Conservation (phyloP, 176 grass and related monocot genomes). For the Canna indica region DNA sequence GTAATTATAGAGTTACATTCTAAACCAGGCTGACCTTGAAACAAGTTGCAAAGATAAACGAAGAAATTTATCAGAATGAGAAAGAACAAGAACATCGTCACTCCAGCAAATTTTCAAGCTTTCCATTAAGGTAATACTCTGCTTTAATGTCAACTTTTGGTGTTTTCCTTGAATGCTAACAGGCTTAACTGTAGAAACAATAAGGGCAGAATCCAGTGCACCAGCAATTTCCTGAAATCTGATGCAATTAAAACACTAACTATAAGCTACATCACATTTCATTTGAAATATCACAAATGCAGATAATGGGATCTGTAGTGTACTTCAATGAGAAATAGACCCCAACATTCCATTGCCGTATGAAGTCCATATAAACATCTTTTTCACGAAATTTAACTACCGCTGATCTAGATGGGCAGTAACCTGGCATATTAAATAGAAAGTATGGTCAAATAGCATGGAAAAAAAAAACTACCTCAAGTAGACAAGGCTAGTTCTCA, state of each 20-base stretch:
- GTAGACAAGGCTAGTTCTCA: not conserved
- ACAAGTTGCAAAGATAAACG: conserved; percentile 90
- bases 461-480: not conserved
- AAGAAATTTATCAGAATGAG: conserved; percentile 86
- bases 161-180: conserved; percentile 38
- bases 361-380: conserved; percentile 63
- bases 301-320: not conserved
- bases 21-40: conserved; percentile 48
- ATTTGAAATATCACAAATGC: conserved; percentile 3
- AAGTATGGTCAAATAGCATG: conserved; percentile 4
- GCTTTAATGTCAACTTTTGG: conserved; percentile 49
- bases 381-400: conserved; percentile 67
- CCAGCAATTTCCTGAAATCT: conserved; percentile 99
- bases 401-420: conserved; percentile 59
- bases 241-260: conserved; percentile 30
- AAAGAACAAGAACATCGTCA: conserved; percentile 88
- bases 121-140: conserved; percentile 80
- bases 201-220: conserved; percentile 69
- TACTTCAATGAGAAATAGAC: conserved; percentile 97
- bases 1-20: not conserved
- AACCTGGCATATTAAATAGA: conserved; percentile 32
- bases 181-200: conserved; percentile 35
- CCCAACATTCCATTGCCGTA: conserved; percentile 84
- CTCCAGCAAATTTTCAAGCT: conserved; percentile 78
- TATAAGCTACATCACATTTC: conserved; percentile 17